Percentiles rank a stretch among this genome's conserved stretches.
Evolutionary conservation across 345 rosid species (phyloP).

Genomic region (Moringa oleifera): DNA sequence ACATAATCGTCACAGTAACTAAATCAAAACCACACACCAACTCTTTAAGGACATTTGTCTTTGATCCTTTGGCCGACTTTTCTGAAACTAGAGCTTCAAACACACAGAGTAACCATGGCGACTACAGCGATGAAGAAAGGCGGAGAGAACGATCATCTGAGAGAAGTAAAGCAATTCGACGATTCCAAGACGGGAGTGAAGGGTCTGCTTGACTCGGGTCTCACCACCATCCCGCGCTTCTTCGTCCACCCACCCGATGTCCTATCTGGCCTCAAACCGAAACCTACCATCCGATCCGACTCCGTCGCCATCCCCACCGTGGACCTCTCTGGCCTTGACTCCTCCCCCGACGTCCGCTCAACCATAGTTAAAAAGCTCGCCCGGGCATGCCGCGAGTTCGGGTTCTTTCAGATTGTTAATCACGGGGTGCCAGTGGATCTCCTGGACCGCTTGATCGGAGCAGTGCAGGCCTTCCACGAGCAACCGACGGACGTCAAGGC

Average conservation of each 20-base stretch:
- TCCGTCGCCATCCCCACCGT: slow-evolving; percentile 29
- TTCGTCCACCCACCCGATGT: slow-evolving; percentile 41
- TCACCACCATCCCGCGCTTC: slow-evolving; percentile 40
- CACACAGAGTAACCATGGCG: background rate
- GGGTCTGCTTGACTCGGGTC: slow-evolving; percentile 42
- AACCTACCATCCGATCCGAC: background rate
- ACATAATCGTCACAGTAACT: too few species aligned
- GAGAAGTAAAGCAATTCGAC: slow-evolving; percentile 34
- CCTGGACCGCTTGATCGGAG: slow-evolving; percentile 24
- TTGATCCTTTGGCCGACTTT: too few species aligned
- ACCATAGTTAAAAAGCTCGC: slow-evolving; percentile 29
- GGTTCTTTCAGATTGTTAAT: slow-evolving; percentile 50
- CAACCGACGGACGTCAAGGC: slow-evolving; percentile 36
- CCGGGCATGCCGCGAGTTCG: slow-evolving; percentile 28
- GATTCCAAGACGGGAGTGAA: slow-evolving; percentile 45
- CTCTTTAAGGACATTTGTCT: too few species aligned
- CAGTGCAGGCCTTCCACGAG: slow-evolving; percentile 38
- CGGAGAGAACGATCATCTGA: background rate
- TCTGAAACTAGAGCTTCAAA: too few species aligned
- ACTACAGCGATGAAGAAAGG: background rate
- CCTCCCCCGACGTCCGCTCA: slow-evolving; percentile 26
- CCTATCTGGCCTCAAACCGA: slow-evolving; percentile 24
- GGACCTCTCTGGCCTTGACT: slow-evolving; percentile 38
- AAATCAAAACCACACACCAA: too few species aligned
- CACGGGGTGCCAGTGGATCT: slow-evolving; percentile 39